A percentile compares a stretch with the other conserved stretches of the same genome.
Evolutionary conservation across 2,329 filamentous ascomycete species (phyloP).

Genomic region (Pestalotiopsis sp.): DNA sequence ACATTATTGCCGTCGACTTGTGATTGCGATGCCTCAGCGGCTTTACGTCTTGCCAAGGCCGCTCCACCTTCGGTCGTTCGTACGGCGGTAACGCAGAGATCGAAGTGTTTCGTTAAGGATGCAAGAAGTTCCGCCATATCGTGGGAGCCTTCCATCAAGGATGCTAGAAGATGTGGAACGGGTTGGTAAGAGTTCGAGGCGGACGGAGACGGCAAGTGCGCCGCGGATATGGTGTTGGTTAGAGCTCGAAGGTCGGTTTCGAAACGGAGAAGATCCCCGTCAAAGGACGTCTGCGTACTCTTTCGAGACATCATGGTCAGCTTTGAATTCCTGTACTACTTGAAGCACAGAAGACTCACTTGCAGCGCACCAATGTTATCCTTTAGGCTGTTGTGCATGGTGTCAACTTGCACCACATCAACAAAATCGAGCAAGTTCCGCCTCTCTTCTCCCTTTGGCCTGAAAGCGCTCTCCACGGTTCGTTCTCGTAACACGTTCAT

Average conservation of each 20-base stretch:
- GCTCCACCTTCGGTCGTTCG: slow-evolving; percentile 85
- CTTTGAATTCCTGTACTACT: not conserved
- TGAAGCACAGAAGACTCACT: slow-evolving; percentile 40
- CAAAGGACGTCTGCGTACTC: slow-evolving; percentile 72
- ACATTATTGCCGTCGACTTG: slow-evolving; percentile 49
- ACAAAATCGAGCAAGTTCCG: slow-evolving; percentile 77
- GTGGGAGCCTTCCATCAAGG: slow-evolving; percentile 74
- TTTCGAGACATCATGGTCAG: slow-evolving; percentile 26
- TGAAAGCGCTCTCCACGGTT: slow-evolving; percentile 65
- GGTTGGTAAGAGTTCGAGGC: slow-evolving; percentile 41
- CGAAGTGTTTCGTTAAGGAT: slow-evolving; percentile 85
- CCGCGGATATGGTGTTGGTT: slow-evolving; percentile 56
- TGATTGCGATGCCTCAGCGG: slow-evolving; percentile 63
- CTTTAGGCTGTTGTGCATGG: slow-evolving; percentile 68
- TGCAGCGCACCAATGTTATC: slow-evolving; percentile 72
- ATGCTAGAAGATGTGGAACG: slow-evolving; percentile 58
- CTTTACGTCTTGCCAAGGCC: slow-evolving; percentile 68
- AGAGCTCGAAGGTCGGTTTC: slow-evolving; percentile 73
- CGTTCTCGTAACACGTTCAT: slow-evolving; percentile 68
- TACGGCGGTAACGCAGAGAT: slow-evolving; percentile 89
- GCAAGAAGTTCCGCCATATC: slow-evolving; percentile 82
- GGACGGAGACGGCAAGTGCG: slow-evolving; percentile 37
- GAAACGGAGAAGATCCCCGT: slow-evolving; percentile 75
- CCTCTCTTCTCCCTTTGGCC: slow-evolving; percentile 59
- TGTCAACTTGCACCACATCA: slow-evolving; percentile 70